Base-by-base conservation (phyloP, 2,329 filamentous ascomycete species). In the Aspergillus glaucus region DNA sequence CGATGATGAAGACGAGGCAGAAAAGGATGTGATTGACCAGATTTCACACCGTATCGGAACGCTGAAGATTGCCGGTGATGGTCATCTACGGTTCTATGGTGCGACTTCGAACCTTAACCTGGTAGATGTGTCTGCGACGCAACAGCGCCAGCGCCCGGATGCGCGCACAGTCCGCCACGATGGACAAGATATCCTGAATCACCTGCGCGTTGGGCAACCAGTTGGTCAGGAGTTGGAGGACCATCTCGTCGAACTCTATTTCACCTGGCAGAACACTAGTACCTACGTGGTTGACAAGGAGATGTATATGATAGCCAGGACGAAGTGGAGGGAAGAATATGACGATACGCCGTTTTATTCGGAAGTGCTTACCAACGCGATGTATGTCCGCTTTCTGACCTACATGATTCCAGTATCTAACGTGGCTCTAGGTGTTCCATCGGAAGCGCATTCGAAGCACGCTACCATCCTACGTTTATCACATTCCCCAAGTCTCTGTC, bases 221-320 rank as follows among this genome's bases (percentile, higher is more conserved):
- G 68, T 75, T 14, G 67, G 72, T 28, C 62, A 64, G 17, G 63
- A 60, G 3, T 53, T 75, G 5, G 73, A 75, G 47, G 63, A 70
- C 24, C 74, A 76, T 55, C 63, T 77, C 1, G 61, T 73, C 5
- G 64, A 69, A 30, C 62, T 76, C 0, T 76, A 71, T 47, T 77
- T 77, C 48, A 67, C 71, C 1, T 76, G 74, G 74, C 72, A 77
- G 53, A 75, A 77, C 43, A 65, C 73, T 5, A 69, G 68, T 39
- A 70, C 71, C 42, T 71, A 74, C 42, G 66, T 74, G 1, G 71
- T 76, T 2, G 72, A 76, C 46, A 67, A 69, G 40, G 65, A 68
- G 19, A 69, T 71, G 64, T 71, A 62, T 44, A 61, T 66, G 56
- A 60, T 52, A 30, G 68, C 62, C 14, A 60, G 63, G 36, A 46